phyloP scores from a whole-genome alignment of 805 yeast species.

The Barnettozyma botsteinii region DNA sequence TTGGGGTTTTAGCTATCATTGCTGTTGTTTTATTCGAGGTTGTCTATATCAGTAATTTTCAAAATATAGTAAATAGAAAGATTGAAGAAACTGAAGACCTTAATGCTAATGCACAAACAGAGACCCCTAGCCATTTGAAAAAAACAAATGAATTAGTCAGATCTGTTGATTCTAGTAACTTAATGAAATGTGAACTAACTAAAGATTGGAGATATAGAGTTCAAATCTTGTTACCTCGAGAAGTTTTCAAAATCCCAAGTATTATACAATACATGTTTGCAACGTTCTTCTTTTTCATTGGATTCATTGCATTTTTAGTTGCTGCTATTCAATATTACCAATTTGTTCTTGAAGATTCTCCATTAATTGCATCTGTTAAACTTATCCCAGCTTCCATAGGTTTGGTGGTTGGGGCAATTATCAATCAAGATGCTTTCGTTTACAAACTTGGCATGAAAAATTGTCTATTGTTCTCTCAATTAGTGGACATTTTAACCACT shows the following conservation, averaged over 20 bases:
- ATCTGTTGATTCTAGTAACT: too few relatives aligned
- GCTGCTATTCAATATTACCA: constrained; percentile 24
- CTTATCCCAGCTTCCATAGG: constrained; percentile 29
- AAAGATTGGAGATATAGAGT: constrained; percentile 13
- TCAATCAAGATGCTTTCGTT: constrained; percentile 21
- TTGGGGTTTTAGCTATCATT: too few relatives aligned
- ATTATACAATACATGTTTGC: constrained; percentile 21
- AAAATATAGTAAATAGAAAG: too few relatives aligned
- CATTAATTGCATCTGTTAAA: too few relatives aligned
- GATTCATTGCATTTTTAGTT: constrained; percentile 18
- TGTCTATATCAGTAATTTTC: too few relatives aligned
- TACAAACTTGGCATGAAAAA: constrained; percentile 22
- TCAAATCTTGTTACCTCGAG: constrained; percentile 26
- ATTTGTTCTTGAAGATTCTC: too few relatives aligned
- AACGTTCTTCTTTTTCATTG: constrained; percentile 19
- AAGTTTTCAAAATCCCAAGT: constrained; percentile 24
- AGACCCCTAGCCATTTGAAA: too few relatives aligned
- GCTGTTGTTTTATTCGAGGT: too few relatives aligned
- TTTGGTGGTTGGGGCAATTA: constrained; percentile 23
- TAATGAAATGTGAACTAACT: too few relatives aligned
- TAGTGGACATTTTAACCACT: constrained; percentile 15
- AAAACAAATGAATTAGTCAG: too few relatives aligned
- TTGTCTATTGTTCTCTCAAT: constrained; percentile 12
- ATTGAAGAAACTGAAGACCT: too few relatives aligned
- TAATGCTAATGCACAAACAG: too few relatives aligned